Percentiles rank a stretch among this genome's conserved stretches.
Evolutionary conservation across 768 basidiomycete genomes (phyloP).

Genomic region (Phaffia tasmanica): DNA sequence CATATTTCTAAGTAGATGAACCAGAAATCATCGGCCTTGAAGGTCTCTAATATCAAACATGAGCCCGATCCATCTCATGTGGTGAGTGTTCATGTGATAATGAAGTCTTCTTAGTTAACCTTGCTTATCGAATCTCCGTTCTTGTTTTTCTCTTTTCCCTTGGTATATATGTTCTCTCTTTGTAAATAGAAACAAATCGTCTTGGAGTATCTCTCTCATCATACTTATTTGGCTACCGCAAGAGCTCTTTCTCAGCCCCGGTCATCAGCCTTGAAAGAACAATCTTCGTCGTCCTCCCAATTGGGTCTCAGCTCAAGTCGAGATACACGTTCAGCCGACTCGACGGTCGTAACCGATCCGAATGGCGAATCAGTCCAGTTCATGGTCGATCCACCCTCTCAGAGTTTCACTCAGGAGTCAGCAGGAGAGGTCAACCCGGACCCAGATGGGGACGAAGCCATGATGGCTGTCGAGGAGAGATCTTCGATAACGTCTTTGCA

Average conservation of each 20-base stretch:
- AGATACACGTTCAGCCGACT: neutral
- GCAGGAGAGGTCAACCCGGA: neutral
- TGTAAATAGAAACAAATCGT: constrained; percentile 41
- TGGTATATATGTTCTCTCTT: neutral
- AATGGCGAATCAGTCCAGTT: constrained; percentile 15
- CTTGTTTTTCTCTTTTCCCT: too few species aligned
- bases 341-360: neutral
- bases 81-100: too few species aligned
- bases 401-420: neutral
- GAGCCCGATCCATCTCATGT: too few species aligned
- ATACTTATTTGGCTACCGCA: constrained; percentile 61
- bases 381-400: constrained; percentile 5
- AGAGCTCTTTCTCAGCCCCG: constrained; percentile 47
- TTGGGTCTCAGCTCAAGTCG: neutral
- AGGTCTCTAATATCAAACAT: too few species aligned
- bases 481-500: neutral
- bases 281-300: constrained; percentile 1
- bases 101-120: too few species aligned
- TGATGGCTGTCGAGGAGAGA: constrained; percentile 2
- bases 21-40: too few species aligned
- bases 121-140: too few species aligned
- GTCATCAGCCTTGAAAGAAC: neutral
- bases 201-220: constrained; percentile 64
- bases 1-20: too few species aligned
- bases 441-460: constrained; percentile 4